Base-by-base conservation (phyloP, 768 basidiomycete species). In the Psilocybe azurescens region DNA sequence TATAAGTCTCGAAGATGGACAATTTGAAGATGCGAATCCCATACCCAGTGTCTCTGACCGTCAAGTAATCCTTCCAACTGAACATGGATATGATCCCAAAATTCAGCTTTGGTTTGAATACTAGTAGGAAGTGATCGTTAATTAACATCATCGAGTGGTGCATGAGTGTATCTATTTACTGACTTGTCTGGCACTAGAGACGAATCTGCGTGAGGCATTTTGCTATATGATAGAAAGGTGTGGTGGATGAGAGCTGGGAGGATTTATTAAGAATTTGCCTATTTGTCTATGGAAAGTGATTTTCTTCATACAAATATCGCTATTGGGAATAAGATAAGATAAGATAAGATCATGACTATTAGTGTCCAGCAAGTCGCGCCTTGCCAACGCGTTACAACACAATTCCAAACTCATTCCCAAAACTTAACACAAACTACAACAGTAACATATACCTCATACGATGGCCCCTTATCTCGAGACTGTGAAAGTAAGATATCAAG, bases 191-290 rank as follows among this genome's bases (percentile, higher is more conserved):
- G 93, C 5, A 96, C 80, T 14, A 88, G 74, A 1, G 90, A 88
- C 10, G 88, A 80, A 71, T 95, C 94, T 60, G 94, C 93, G 78
- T 95, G 94, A 18, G 88, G 89, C 93, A 94, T 94, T 75, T 24
- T 18, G 14, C 9, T 13, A 2, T 49, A 2, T 24, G 44, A 36
- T 48, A 48, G 36, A 54, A 59, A 47, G 28, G 56, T 61, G 38
- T 56, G 56, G 44, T 64, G 58, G 58, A 53, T 36, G 11, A 58
- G 58, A 48, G 41, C 44, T 46, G 52, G 9, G 29, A 18, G 8
- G 18, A 53, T 11, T 18, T 5, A 30, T 14, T 10, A 8, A 49
- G 32, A 11, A 24, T 24, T 24, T 24, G 24, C 24, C 24, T 24
- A 24, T 24, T 24, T 24, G 24, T 24, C 36, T 18, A 28, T 2